Percentiles rank a stretch among this genome's conserved stretches.
phyloP scores from a whole-genome alignment of 345 rosid species.

The Nasturtium officinale region DNA sequence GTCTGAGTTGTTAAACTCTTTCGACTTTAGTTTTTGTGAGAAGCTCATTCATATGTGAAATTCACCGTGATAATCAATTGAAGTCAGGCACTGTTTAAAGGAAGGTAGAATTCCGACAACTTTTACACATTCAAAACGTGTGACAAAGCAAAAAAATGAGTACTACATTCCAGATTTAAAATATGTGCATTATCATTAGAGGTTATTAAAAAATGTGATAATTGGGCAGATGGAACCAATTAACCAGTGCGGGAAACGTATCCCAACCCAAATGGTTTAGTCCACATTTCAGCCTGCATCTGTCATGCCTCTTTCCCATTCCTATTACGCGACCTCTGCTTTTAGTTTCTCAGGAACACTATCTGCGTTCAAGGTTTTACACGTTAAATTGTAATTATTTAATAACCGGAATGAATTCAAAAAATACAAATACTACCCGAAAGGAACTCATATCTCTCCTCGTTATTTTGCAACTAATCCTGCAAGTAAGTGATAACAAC shows the following conservation, averaged over 20 bases:
- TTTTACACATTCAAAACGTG: background rate
- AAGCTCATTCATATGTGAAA: no score
- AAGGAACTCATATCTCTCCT: conserved; percentile 74
- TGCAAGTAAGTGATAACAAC: conserved; percentile 14
- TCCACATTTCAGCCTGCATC: conserved; percentile 37
- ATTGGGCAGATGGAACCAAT: conserved; percentile 10
- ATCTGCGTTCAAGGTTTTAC: conserved; percentile 48
- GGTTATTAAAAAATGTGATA: background rate
- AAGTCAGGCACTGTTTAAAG: background rate
- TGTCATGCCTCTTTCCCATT: conserved; percentile 42
- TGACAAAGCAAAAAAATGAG: background rate
- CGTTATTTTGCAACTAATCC: conserved; percentile 27
- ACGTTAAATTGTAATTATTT: background rate
- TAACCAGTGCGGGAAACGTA: background rate
- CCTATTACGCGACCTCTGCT: conserved; percentile 63
- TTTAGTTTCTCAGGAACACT: conserved; percentile 74
- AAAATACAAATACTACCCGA: no score
- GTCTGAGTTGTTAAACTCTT: no score
- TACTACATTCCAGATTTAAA: background rate
- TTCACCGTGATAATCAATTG: no score
- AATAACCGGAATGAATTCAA: background rate
- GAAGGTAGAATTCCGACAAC: background rate
- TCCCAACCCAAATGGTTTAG: conserved; percentile 9
- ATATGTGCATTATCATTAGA: conserved; percentile 22
- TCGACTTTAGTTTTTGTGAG: no score